phyloP scores from a whole-genome alignment of 768 basidiomycete genomes.

The Termitomyces sp. region DNA sequence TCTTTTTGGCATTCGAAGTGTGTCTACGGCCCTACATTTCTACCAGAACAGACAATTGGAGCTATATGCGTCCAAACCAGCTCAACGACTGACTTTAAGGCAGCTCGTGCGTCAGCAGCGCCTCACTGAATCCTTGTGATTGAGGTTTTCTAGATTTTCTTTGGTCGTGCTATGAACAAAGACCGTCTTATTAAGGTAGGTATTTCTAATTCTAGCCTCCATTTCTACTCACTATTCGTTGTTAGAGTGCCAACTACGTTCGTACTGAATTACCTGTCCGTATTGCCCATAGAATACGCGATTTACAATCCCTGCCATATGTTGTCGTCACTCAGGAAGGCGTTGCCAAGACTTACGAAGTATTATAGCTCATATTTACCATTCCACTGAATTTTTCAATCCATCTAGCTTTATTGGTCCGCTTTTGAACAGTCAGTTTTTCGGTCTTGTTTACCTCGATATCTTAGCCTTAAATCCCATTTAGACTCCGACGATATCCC shows the following conservation, averaged over 20 bases:
- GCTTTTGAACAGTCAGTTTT: slow-evolving; percentile 72
- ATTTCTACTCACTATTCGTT: not conserved
- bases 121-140: not conserved
- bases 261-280: slow-evolving; percentile 84
- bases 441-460: not conserved
- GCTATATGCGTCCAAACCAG: slow-evolving; percentile 68
- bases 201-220: not conserved
- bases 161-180: slow-evolving; percentile 76
- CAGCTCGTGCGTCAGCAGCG: slow-evolving; percentile 57
- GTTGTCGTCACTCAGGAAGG: slow-evolving; percentile 83
- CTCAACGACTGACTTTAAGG: slow-evolving; percentile 67
- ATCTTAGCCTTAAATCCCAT: not conserved
- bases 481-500: slow-evolving; percentile 69
- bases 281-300: slow-evolving; percentile 81
- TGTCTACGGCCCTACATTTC: slow-evolving; percentile 50
- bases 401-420: slow-evolving; percentile 72
- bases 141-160: slow-evolving; percentile 56
- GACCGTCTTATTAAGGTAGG: slow-evolving; percentile 72
- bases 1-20: slow-evolving; percentile 7
- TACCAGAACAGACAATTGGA: slow-evolving; percentile 84
- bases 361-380: slow-evolving; percentile 29
- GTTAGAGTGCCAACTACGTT: slow-evolving; percentile 85
- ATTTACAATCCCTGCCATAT: slow-evolving; percentile 82
- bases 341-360: slow-evolving; percentile 80
- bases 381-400: not conserved